Percentiles rank a stretch among this genome's conserved stretches.
Conservation (phyloP, 495 filamentous ascomycete genomes). For the Penicillium arizonense region DNA sequence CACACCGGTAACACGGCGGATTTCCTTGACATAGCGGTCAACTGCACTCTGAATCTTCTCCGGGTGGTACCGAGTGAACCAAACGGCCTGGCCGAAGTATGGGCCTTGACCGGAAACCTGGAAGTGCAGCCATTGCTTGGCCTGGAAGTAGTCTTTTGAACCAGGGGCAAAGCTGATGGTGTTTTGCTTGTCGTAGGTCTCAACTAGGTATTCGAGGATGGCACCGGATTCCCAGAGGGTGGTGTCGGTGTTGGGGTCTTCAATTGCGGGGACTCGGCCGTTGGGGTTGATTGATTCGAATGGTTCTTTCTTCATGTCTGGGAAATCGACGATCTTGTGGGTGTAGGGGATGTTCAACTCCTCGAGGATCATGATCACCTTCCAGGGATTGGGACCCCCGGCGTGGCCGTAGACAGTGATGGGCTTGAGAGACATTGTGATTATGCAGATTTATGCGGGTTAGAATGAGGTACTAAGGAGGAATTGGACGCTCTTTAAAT, state of each 20-base stretch:
- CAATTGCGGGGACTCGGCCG: slow-evolving; percentile 60
- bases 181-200: slow-evolving; percentile 65
- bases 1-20: slow-evolving; percentile 57
- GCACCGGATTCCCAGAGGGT: slow-evolving; percentile 73
- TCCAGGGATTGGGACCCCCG: slow-evolving; percentile 61
- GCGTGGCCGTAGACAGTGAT: slow-evolving; percentile 41
- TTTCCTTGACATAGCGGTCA: slow-evolving; percentile 60
- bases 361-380: slow-evolving; percentile 60
- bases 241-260: slow-evolving; percentile 66
- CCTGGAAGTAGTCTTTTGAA: slow-evolving; percentile 47
- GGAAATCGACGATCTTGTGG: slow-evolving; percentile 36
- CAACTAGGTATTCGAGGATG: slow-evolving; percentile 68
- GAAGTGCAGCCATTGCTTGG: slow-evolving; percentile 66
- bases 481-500: not conserved
- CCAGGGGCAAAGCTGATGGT: slow-evolving; percentile 54
- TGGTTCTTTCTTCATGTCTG: slow-evolving; percentile 55
- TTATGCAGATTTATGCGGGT: not conserved
- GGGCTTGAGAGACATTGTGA: slow-evolving; percentile 43
- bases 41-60: slow-evolving; percentile 58
- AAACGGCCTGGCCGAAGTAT: slow-evolving; percentile 60
- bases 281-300: slow-evolving; percentile 68
- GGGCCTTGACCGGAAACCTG: slow-evolving; percentile 70
- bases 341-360: slow-evolving; percentile 62
- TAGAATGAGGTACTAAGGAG: not conserved
- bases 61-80: slow-evolving; percentile 54